Evolutionary conservation across 768 basidiomycete species (phyloP).

Genomic region (Lentinula lateritia): DNA sequence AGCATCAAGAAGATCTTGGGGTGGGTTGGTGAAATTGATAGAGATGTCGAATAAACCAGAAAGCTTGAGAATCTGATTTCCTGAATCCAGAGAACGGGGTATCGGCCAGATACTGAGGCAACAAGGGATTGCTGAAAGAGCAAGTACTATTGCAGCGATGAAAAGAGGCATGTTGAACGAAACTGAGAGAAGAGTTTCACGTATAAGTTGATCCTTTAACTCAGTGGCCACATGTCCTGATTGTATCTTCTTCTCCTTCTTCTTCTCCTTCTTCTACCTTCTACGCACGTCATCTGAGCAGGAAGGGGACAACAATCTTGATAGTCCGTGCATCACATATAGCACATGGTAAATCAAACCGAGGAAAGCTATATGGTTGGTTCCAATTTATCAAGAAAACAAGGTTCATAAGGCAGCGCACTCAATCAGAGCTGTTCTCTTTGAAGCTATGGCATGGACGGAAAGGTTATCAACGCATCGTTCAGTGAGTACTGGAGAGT

Average conservation of each 20-base stretch:
- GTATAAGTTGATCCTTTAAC: neutral
- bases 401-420: neutral
- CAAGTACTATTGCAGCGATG: neutral
- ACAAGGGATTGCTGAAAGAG: neutral
- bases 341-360: neutral
- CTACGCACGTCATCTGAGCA: neutral
- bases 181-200: neutral
- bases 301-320: neutral
- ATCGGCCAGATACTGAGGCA: conserved; percentile 35
- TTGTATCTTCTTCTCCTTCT: neutral
- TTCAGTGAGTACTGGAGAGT: no score
- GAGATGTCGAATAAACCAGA: conserved; percentile 46
- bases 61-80: conserved; percentile 39
- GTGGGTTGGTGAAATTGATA: conserved; percentile 35
- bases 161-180: neutral
- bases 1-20: conserved; percentile 56
- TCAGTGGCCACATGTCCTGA: neutral
- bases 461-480: no score
- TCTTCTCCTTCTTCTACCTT: neutral
- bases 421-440: no score
- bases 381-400: neutral
- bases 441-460: no score
- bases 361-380: neutral
- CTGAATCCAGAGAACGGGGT: conserved; percentile 39
- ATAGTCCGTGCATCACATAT: neutral